Evolutionary conservation across 257 asterid species (phyloP).

Genomic region (Orobanche coerulescens): DNA sequence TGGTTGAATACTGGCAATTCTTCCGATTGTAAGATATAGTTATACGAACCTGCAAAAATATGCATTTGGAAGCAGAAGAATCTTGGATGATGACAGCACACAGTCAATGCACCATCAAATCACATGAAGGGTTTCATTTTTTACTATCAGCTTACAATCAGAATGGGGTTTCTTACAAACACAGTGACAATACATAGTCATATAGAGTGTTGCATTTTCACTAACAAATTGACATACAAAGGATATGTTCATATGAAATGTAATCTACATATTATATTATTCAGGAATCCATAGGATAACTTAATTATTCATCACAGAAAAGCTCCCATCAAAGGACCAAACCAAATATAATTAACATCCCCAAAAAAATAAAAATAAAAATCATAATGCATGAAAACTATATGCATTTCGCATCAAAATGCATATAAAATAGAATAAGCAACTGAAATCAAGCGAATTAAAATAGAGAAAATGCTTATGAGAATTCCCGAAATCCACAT

Average conservation of each 20-base stretch:
- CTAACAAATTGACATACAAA: neutral
- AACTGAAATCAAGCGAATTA: too few species aligned
- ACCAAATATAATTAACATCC: neutral
- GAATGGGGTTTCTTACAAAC: neutral
- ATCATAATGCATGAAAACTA: neutral
- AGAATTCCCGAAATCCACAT: too few species aligned
- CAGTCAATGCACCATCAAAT: too few species aligned
- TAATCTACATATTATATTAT: neutral
- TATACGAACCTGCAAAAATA: neutral
- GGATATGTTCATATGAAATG: neutral
- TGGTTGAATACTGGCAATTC: too few species aligned
- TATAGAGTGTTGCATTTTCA: neutral
- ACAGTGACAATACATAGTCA: neutral
- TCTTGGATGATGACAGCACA: neutral
- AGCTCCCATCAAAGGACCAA: conserved; percentile 7
- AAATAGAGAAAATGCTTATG: too few species aligned
- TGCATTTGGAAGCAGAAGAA: neutral
- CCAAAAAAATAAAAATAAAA: conserved; percentile 3
- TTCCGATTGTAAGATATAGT: too few species aligned
- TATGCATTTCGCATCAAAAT: conserved; percentile 19
- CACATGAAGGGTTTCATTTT: too few species aligned
- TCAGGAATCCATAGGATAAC: neutral
- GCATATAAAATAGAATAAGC: too few species aligned
- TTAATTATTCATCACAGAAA: neutral
- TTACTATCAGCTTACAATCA: too few species aligned